Evolutionary conservation across 2,329 filamentous ascomycete species (phyloP).

Genomic region (Apiospora koreana): DNA sequence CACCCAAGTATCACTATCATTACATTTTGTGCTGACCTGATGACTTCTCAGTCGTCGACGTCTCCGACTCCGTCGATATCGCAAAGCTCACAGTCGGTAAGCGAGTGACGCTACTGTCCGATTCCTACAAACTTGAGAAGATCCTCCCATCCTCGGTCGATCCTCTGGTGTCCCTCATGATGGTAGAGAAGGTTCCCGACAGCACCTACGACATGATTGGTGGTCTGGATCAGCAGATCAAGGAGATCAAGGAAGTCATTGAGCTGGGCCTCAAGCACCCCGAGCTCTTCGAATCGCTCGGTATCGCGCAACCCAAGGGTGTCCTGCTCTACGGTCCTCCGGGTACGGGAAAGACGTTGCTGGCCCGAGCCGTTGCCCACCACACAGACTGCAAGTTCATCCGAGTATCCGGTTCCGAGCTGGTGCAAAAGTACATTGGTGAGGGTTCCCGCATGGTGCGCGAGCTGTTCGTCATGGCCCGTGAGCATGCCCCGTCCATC

Average conservation of each 20-base stretch:
- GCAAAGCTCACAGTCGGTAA: constrained; percentile 95
- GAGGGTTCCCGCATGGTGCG: constrained; percentile 98
- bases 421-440: constrained; percentile 99
- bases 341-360: constrained; percentile 93
- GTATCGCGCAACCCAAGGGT: constrained; percentile 97
- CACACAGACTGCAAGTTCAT: constrained; percentile 99
- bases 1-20: not conserved
- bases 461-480: constrained; percentile 98
- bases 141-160: constrained; percentile 98
- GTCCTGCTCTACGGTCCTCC: constrained; percentile 95
- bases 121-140: constrained; percentile 98
- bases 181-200: constrained; percentile 99
- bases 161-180: constrained; percentile 98
- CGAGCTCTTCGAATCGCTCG: constrained; percentile 97
- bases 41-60: constrained; percentile 75
- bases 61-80: constrained; percentile 92
- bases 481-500: constrained; percentile 96
- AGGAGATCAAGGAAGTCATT: constrained; percentile 99
- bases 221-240: constrained; percentile 97
- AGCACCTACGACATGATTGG: constrained; percentile 99
- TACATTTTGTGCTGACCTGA: constrained; percentile 23
- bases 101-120: constrained; percentile 92
- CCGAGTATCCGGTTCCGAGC: constrained; percentile 89
- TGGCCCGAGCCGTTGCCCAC: constrained; percentile 94
- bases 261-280: constrained; percentile 98